These are phyloP conservation scores for Fraxinus pennsylvanica DNA, from an alignment of 257 asterid species.

Conservation along the genomic window DNA sequence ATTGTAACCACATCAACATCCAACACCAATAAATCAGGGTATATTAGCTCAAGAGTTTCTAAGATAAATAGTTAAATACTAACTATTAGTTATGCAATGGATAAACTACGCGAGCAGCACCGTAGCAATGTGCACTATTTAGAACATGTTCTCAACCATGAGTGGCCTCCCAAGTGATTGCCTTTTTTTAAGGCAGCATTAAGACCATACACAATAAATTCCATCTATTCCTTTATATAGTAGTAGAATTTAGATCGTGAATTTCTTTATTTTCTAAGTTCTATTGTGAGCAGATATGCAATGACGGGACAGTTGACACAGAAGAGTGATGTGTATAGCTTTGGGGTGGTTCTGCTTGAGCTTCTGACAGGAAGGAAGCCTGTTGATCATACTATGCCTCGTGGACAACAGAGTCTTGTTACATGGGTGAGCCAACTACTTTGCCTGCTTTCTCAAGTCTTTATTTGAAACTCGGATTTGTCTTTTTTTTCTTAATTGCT, in stretches of 20 bases:
- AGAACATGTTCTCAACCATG: conserved; percentile 1
- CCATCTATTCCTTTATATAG: not conserved
- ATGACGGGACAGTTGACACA: conserved; percentile 95
- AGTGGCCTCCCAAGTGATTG: not conserved
- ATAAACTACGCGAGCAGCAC: not conserved
- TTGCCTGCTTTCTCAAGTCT: conserved; percentile 4
- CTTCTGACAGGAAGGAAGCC: conserved; percentile 92
- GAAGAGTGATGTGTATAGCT: conserved; percentile 91
- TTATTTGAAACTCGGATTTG: not conserved
- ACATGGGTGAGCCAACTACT: conserved; percentile 66
- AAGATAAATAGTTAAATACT: not conserved
- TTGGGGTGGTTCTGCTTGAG: conserved; percentile 89
- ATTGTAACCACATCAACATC: not conserved
- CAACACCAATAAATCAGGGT: conserved; percentile 2
- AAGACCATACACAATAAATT: not conserved
- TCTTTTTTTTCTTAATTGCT: not conserved
- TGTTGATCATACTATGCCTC: conserved; percentile 93
- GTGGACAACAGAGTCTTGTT: conserved; percentile 90
- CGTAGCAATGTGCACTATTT: not conserved
- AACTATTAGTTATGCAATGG: not conserved
- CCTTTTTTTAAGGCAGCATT: not conserved
- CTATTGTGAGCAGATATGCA: conserved; percentile 60
- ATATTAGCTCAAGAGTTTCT: not conserved
- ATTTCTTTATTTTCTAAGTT: not conserved
- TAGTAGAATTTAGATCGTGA: not conserved